A percentile compares a stretch with the other conserved stretches of the same genome.
These are phyloP conservation scores for Arachnomyces sp. DNA, from an alignment of 2,329 filamentous ascomycete species.

Conservation along the genomic window DNA sequence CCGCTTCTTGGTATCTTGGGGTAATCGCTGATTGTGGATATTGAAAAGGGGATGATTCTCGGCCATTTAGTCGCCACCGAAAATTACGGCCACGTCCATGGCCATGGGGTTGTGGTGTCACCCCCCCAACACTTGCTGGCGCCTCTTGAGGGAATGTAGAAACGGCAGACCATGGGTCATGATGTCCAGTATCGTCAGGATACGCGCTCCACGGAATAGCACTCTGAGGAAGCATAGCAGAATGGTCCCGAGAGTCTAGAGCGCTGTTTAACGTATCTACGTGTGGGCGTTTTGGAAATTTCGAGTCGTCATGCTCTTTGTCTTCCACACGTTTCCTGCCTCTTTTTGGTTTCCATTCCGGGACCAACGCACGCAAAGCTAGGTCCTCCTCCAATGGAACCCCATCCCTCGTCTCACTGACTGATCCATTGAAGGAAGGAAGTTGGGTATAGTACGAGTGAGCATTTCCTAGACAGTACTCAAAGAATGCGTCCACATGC, in stretches of 20 bases:
- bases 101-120: constrained; percentile 21
- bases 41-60: constrained; percentile 54
- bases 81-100: constrained; percentile 17
- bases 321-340: constrained; percentile 54
- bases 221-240: constrained; percentile 43
- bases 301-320: constrained; percentile 52
- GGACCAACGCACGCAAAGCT: constrained; percentile 72
- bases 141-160: constrained; percentile 36
- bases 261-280: constrained; percentile 46
- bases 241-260: constrained; percentile 37
- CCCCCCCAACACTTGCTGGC: constrained; percentile 19
- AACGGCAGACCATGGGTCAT: constrained; percentile 30
- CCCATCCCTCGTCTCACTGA: constrained; percentile 64
- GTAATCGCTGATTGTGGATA: constrained; percentile 75
- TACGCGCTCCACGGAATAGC: constrained; percentile 46
- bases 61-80: constrained; percentile 44
- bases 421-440: constrained; percentile 55
- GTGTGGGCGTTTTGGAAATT: constrained; percentile 50
- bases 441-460: constrained; percentile 75
- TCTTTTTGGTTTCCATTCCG: constrained; percentile 58
- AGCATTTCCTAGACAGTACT: constrained; percentile 69
- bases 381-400: constrained; percentile 82
- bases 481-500: constrained; percentile 91
- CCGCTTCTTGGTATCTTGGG: constrained; percentile 37
- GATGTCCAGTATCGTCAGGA: constrained; percentile 45